Conservation (phyloP, 139 green algal species). For the Trebouxia sp. region DNA sequence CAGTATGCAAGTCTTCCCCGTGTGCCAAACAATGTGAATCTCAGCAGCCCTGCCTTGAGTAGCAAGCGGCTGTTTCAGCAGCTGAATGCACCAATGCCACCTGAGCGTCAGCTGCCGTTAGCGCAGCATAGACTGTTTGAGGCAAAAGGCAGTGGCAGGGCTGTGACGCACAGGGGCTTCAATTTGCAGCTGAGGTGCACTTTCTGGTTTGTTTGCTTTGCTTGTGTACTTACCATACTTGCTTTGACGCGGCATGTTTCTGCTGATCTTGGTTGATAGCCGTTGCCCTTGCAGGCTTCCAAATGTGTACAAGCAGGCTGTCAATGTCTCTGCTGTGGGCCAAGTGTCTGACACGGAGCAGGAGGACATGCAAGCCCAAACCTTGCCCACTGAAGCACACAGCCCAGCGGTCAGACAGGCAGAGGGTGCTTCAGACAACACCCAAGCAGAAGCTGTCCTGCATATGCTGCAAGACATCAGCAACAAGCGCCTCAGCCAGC, state of each 20-base stretch:
- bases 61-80: not conserved
- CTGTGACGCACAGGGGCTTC: not conserved
- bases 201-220: no score
- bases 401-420: not conserved
- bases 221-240: no score
- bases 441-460: not conserved
- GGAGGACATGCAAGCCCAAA: not conserved
- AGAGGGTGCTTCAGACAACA: not conserved
- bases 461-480: constrained; percentile 19
- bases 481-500: not conserved
- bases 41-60: no score
- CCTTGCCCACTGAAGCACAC: no score
- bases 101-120: not conserved
- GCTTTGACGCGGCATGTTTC: not conserved
- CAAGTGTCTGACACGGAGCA: not conserved
- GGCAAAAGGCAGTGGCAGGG: not conserved
- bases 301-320: not conserved
- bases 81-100: not conserved
- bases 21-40: no score
- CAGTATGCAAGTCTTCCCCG: not conserved
- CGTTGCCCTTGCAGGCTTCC: not conserved
- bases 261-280: not conserved
- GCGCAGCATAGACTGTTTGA: not conserved
- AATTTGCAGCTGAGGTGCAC: not conserved
- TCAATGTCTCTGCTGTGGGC: not conserved